Evolutionary conservation across 805 yeast genomes (phyloP), one percentile per base, ranked within the genome.

Genomic region (Sugiyamaella boreocaroliniensis): DNA sequence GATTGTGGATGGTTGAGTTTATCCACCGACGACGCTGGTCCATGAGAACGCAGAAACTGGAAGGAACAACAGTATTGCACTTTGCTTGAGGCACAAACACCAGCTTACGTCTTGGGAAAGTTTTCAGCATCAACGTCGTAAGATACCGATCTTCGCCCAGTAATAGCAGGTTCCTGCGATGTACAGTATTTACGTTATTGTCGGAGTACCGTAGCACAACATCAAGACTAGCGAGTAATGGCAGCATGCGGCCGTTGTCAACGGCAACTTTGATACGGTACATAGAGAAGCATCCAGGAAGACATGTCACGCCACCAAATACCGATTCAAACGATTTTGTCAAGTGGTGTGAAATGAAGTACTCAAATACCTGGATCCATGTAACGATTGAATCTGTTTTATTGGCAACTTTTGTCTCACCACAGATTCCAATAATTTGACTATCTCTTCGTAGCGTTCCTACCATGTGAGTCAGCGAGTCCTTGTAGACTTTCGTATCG

Each of bases 11-110:
- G 0, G 97, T 90, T 4, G 97, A 89, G 68, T 89, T 89, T 61
- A 89, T 89, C 97, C 97, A 89, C 67, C 97, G 86, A 72, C 97
- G 87, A 68, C 97, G 84, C 68, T 89, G 97, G 1, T 96, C 89
- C 46, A 89, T 73, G 58, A 89, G 74, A 47, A 89, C 93, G 57
- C 71, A 76, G 67, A 89, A 89, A 47, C 76, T 76, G 61, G 83
- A 85, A 0, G 97, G 97, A n/a, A 85, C 97, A 55, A 88, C 71
- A 0, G 97, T 89, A 64, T 88, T 88, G 72, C 97, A 89, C 3
- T 86, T 92, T 5, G 97, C 97, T 66, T 88, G 88, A 1, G 96
- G 85, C 11, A 90, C 83, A 66, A 89, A 89, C 14, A 89, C 69
- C 68, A 86, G 95, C 58, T 85, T 87, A 71, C 97, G 80, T 66